phyloP scores from a whole-genome alignment of 2,329 filamentous ascomycete species.

The Trichoderma pleuroti region DNA sequence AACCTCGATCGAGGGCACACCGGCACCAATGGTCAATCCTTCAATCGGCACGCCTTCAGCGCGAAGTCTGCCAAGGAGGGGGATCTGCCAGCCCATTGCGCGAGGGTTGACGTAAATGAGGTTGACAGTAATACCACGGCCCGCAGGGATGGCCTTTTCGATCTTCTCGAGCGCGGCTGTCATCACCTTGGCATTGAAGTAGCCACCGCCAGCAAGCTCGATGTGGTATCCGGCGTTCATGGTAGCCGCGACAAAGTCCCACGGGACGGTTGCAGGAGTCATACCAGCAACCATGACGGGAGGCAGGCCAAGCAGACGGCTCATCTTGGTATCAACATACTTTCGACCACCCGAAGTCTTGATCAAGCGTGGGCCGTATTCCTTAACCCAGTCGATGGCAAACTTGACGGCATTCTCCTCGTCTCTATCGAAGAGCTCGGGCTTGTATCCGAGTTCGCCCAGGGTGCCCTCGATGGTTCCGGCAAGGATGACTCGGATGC shows the following conservation, averaged over 20 bases:
- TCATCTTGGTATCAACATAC: slow-evolving; percentile 97
- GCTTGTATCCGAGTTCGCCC: slow-evolving; percentile 92
- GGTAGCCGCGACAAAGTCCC: slow-evolving; percentile 87
- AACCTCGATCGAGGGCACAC: slow-evolving; percentile 89
- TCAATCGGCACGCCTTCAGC: slow-evolving; percentile 87
- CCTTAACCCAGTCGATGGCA: slow-evolving; percentile 95
- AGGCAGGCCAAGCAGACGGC: slow-evolving; percentile 75
- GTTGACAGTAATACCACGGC: slow-evolving; percentile 85
- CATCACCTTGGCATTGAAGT: slow-evolving; percentile 80
- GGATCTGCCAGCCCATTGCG: slow-evolving; percentile 91
- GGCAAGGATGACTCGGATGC: slow-evolving; percentile 91
- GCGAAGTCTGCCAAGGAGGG: slow-evolving; percentile 73
- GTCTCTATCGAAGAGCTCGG: slow-evolving; percentile 94
- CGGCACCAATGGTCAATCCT: slow-evolving; percentile 86
- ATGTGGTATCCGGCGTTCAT: slow-evolving; percentile 97
- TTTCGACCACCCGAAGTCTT: slow-evolving; percentile 86
- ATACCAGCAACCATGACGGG: slow-evolving; percentile 91
- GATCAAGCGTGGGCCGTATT: slow-evolving; percentile 87
- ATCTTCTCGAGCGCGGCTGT: slow-evolving; percentile 80
- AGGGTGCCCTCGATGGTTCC: slow-evolving; percentile 90
- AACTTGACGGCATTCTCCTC: slow-evolving; percentile 93
- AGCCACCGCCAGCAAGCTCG: slow-evolving; percentile 84
- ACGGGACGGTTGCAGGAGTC: slow-evolving; percentile 85
- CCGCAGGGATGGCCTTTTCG: slow-evolving; percentile 76
- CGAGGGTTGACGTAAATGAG: slow-evolving; percentile 87